Conservation (phyloP, 2,329 filamentous ascomycete genomes). For the Nemania abortiva region DNA sequence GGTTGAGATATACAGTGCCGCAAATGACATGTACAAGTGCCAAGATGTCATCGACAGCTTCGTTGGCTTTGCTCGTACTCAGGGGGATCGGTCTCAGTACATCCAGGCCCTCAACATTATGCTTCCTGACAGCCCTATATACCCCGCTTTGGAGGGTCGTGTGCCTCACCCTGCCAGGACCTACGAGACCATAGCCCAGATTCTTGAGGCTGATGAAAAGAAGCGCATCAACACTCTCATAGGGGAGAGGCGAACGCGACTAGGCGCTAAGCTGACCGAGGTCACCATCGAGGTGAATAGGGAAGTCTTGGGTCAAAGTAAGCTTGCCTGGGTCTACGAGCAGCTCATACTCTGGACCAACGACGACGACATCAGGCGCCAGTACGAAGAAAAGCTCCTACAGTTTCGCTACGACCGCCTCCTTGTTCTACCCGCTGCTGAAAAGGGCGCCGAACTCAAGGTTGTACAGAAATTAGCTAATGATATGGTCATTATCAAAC, state of each 20-base stretch:
- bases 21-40: constrained; percentile 72
- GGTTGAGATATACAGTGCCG: constrained; percentile 78
- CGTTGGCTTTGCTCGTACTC: constrained; percentile 75
- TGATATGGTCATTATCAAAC: constrained; percentile 96
- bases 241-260: constrained; percentile 84
- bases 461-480: constrained; percentile 82
- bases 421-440: constrained; percentile 71
- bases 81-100: constrained; percentile 80
- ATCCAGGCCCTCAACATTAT: constrained; percentile 80
- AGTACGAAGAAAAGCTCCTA: constrained; percentile 91
- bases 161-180: constrained; percentile 83
- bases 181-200: constrained; percentile 84
- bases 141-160: constrained; percentile 84
- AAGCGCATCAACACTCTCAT: constrained; percentile 91
- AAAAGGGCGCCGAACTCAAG: constrained; percentile 77
- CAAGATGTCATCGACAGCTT: constrained; percentile 83
- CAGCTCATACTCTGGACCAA: constrained; percentile 89
- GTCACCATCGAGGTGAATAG: constrained; percentile 89
- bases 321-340: constrained; percentile 83
- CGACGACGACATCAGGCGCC: constrained; percentile 85
- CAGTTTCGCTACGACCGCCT: constrained; percentile 84
- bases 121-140: constrained; percentile 84
- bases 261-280: constrained; percentile 85
- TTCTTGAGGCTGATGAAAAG: constrained; percentile 87
- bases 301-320: constrained; percentile 81